Base-by-base conservation (phyloP, 345 rosid genomes). In the Psidium friedrichsthalianum region DNA sequence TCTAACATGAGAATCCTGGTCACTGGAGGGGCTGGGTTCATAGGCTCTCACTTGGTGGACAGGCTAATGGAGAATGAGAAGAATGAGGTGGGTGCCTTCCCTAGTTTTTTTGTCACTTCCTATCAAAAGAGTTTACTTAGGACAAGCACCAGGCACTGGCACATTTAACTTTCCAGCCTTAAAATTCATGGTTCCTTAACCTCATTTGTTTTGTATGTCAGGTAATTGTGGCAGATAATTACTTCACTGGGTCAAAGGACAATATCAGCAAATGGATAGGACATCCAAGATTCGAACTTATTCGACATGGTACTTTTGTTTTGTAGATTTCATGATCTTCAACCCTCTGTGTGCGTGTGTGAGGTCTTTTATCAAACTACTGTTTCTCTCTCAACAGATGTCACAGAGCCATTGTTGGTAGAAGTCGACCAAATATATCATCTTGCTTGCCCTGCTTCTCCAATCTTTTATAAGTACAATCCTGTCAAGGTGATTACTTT, bases 371-470 rank as follows among this genome's bases (percentile, higher is more conserved):
- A 47, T 32, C n/a, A 27, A 21, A 58, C 40, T 61, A 12, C 69
- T 59, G 51, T 27, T 86, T 85, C 74, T 58, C 83, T 84, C 82
- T 90, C 58, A 44, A 82, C 87, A 95, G 98, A 94, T 94, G 95
- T 95, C 81, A 95, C 99, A 0, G 98, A 93, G 88, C 93, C 98
- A 74, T 88, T 97, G 86, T 87, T 94, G 92, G 85, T 97, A 51
- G 99, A 97, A 90, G 99, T 97, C 57, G 98, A 95, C 89, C 96
- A 89, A 92, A 97, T 97, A 87, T 95, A 97, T 93, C 99, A 97
- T 90, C 98, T 97, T 64, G 99, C 99, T 69, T 97, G 99, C 86
- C 99, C 98, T 74, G 99, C 99, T 88, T 95, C 99, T 88, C 98
- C 99, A 54, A 96, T 96, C 58, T 96, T 96, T 88, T 96, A 96